Base-by-base conservation (phyloP, 352 stramenopile species). In the Globisporangium canariense region DNA sequence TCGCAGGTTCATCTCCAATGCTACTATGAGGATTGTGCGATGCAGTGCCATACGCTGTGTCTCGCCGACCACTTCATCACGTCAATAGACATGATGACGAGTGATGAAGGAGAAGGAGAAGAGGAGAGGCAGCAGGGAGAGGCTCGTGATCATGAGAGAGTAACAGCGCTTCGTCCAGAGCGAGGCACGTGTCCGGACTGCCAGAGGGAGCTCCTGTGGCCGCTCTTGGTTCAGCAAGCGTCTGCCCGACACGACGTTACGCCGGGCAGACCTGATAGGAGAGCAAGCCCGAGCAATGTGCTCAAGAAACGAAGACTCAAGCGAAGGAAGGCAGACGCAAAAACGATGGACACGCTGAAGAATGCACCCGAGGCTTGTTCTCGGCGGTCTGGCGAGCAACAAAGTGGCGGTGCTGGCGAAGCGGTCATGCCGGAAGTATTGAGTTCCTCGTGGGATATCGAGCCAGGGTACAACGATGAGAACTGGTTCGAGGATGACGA, bases 21-120 rank as follows among this genome's bases (percentile, higher is more conserved):
- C 55, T 88, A 86, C 47, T 58, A 83, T 62, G n/a, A 32, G 20
- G 50, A 53, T 2, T 91, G 82, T 20, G n/a, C 43, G 9, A 78
- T 83, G 65, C 64, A 64, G 28, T 83, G 66, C 36, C 82, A 91
- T 63, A 58, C 66, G 4, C 25, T 71, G 18, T 91, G 82, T 57
- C 65, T 89, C 10, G 65, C 53, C 13, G 80, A 88, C 55, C 78
- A 88, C 65, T 91, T 91, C 32, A 57, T 69, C 16, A 73, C 76
- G 5, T 65, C 59, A 3, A 2, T 66, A 5, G 38, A 25, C 7
- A 52, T 51, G 8, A 2, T 30, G 57, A 68, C 71, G 43, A 66
- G 34, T 18, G 69, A 70, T 2, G 36, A 60, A 10, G 60, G 64
- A 1, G 55, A 68, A 20, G 60, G n/a, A n/a, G n/a, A n/a, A n/a